Percentiles rank a stretch among this genome's conserved stretches.
Conservation (phyloP, 2,329 filamentous ascomycete species). For the Berkeleyomyces rouxiae region DNA sequence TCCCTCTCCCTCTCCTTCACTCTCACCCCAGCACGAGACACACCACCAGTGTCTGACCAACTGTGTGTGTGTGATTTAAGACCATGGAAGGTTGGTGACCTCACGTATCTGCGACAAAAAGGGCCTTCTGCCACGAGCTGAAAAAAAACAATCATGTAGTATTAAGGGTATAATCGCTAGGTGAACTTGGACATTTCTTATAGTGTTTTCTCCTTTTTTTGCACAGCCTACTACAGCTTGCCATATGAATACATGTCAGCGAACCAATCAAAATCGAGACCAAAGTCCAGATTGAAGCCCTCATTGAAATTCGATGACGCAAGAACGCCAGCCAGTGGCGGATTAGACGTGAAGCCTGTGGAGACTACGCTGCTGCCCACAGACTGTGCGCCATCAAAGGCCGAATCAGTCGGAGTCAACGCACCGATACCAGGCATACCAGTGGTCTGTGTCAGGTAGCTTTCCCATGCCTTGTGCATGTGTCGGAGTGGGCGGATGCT, state of each 20-base stretch:
- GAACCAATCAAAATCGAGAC: slow-evolving; percentile 13
- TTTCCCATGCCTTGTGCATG: slow-evolving; percentile 12
- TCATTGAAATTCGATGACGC: not conserved
- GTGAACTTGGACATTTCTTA: not conserved
- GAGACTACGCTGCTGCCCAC: not conserved
- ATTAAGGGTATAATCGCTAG: not conserved
- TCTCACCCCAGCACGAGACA: not conserved
- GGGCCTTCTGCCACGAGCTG: not conserved
- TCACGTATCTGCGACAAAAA: not conserved
- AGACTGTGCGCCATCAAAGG: slow-evolving; percentile 20
- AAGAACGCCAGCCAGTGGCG: not conserved
- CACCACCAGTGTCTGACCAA: not conserved
- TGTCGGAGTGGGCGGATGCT: slow-evolving; percentile 5
- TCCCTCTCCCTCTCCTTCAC: not conserved
- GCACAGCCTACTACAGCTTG: not conserved
- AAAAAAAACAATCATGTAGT: not conserved
- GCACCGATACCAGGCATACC: slow-evolving; percentile 7
- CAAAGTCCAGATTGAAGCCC: slow-evolving; percentile 8
- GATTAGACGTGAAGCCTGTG: not conserved
- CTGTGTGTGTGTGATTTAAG: not conserved
- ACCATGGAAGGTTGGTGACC: not conserved
- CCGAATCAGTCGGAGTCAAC: slow-evolving; percentile 20
- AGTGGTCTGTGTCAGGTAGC: slow-evolving; percentile 20
- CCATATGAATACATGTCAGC: slow-evolving; percentile 8
- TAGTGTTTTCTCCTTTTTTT: not conserved